Conservation (phyloP, 108 stramenopile species). For the Fistulifera pelliculosa region DNA sequence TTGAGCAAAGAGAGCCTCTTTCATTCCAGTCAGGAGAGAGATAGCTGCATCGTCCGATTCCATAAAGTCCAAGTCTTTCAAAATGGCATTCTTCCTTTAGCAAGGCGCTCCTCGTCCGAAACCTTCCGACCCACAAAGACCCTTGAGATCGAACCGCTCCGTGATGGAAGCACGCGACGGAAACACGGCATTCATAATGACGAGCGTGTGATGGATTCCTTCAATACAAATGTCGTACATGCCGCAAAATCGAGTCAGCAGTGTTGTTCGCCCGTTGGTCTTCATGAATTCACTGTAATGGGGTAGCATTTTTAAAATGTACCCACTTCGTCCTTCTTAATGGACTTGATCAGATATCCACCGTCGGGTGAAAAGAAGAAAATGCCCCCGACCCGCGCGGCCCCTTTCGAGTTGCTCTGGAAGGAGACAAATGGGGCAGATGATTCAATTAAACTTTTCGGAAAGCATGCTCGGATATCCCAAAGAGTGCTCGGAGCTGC, state of each 20-base stretch:
- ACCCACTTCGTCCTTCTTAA: slow-evolving; percentile 59
- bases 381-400: slow-evolving; percentile 58
- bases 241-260: slow-evolving; percentile 77
- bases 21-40: slow-evolving; percentile 17
- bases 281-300: slow-evolving; percentile 73
- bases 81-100: slow-evolving; percentile 46
- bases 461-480: slow-evolving; percentile 48
- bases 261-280: slow-evolving; percentile 42
- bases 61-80: slow-evolving; percentile 24
- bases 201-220: slow-evolving; percentile 40
- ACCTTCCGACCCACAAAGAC: slow-evolving; percentile 80
- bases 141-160: slow-evolving; percentile 83
- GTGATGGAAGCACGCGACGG: slow-evolving; percentile 63
- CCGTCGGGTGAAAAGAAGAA: slow-evolving; percentile 87
- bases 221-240: slow-evolving; percentile 64
- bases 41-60: too few relatives aligned
- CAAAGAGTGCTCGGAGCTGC: slow-evolving; percentile 54
- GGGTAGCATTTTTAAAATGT: slow-evolving; percentile 60
- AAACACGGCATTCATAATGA: slow-evolving; percentile 84
- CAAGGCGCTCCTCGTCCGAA: slow-evolving; percentile 47
- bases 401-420: slow-evolving; percentile 83
- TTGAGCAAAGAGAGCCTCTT: slow-evolving; percentile 61
- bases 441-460: slow-evolving; percentile 35
- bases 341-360: slow-evolving; percentile 84
- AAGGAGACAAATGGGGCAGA: slow-evolving; percentile 70